Evolutionary conservation across 352 stramenopile species (phyloP).

Genomic region (Pilasporangium apinafurcum): DNA sequence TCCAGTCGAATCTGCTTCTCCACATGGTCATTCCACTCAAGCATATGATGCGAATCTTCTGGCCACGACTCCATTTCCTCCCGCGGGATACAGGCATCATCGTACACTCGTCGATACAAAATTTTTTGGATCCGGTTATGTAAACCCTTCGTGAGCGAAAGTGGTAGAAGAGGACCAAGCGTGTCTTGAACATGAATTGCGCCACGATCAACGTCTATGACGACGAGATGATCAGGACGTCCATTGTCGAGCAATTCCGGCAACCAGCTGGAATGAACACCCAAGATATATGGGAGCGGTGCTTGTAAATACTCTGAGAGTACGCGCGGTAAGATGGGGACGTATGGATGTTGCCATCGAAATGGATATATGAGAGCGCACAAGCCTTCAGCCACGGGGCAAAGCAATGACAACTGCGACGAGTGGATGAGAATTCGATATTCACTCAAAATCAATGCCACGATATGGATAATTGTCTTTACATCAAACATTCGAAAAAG

Average conservation of each 20-base stretch:
- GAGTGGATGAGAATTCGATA: slow-evolving; percentile 79
- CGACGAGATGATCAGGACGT: slow-evolving; percentile 73
- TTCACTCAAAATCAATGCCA: slow-evolving; percentile 65
- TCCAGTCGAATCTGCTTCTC: slow-evolving; percentile 66
- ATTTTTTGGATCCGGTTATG: slow-evolving; percentile 44
- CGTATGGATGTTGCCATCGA: slow-evolving; percentile 81
- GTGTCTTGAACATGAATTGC: slow-evolving; percentile 52
- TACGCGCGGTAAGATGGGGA: slow-evolving; percentile 73
- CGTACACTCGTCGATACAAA: slow-evolving; percentile 31
- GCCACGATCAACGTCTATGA: slow-evolving; percentile 74
- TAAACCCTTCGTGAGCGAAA: slow-evolving; percentile 37
- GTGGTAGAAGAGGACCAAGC: slow-evolving; percentile 46
- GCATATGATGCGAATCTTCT: not conserved
- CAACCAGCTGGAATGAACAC: slow-evolving; percentile 71
- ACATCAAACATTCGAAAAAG: slow-evolving; percentile 75
- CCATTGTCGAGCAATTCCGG: slow-evolving; percentile 54
- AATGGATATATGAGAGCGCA: slow-evolving; percentile 83
- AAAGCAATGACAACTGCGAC: slow-evolving; percentile 65
- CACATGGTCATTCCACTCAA: slow-evolving; percentile 24
- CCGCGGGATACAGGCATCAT: no score
- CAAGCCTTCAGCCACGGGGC: slow-evolving; percentile 61
- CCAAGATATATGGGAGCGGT: slow-evolving; percentile 76
- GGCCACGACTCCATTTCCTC: slow-evolving; percentile 4
- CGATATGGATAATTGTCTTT: slow-evolving; percentile 63
- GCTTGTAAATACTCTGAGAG: slow-evolving; percentile 82